Base-by-base conservation (phyloP, 257 asterid genomes). In the Avicennia marina region DNA sequence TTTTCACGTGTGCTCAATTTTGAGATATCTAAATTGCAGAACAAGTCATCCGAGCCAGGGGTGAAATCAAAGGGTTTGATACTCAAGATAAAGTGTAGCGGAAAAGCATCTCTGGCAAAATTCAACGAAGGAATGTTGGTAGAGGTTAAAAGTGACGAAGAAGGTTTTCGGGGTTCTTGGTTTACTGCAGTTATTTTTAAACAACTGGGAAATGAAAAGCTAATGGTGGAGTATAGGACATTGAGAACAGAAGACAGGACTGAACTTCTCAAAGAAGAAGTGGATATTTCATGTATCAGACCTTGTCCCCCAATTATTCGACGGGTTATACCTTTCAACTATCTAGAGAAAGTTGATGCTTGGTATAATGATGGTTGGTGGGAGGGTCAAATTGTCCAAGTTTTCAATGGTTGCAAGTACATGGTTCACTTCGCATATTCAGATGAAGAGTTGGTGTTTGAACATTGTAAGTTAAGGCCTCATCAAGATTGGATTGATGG, bases 361-460 rank as follows among this genome's bases (percentile, higher is more conserved):
- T 79, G 82, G 86, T 64, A 59, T 59, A 72, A 67, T 48, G 72
- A 68, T 24, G 87, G 87, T 11, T 82, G 87, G 87, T 76, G 81
- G 78, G 80, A 71, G 64, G 90, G 86, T 40, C 39, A 63, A 49
- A 57, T 82, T 41, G 39, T 18, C 54, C 58, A 62, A 53, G 73
- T 72, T 34, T 13, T 64, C 53, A 70, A 49, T 45, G 70, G 59
- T 44, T 52, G 48, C 22, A 62, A 39, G 54, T 82, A 79, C 53
- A 2, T 11, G 26, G 75, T 80, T 53, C 51, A 51, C 52, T 80
- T 83, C 36, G 11, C 22, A 19, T 29, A 49, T 44, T 12, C 74
- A 2, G 54, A 62, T n/a, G 77, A 73, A 50, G 71, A 68, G 26
- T 42, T 73, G 58, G 47, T 33, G 11, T 78, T 70, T 21, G 78